Evolutionary conservation across 305 asterid species (phyloP).

Genomic region (Solanum chacoense): DNA sequence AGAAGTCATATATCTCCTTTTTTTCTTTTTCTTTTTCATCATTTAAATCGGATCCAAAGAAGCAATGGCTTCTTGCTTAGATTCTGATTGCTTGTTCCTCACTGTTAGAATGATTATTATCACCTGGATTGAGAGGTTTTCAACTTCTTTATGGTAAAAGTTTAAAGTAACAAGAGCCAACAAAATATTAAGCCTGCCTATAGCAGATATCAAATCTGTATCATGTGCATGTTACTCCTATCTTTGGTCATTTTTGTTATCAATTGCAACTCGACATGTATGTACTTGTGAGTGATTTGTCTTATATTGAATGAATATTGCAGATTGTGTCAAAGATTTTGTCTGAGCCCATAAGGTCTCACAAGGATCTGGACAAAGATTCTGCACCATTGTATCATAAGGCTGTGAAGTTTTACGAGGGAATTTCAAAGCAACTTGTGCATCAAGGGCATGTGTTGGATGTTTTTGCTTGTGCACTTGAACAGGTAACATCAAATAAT

Average conservation of each 20-base stretch:
- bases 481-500: constrained; percentile 49
- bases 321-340: constrained; percentile 85
- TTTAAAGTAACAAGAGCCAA: not conserved
- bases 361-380: constrained; percentile 97
- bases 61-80: not conserved
- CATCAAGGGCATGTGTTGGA: constrained; percentile 97
- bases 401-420: constrained; percentile 87
- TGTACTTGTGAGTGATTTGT: constrained; percentile 7
- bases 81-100: not conserved
- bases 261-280: not conserved
- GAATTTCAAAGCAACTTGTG: constrained; percentile 83
- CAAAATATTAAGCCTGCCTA: not conserved
- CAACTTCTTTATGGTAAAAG: not conserved
- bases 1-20: not conserved
- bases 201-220: not conserved
- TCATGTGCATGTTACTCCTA: not conserved
- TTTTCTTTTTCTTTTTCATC: not conserved
- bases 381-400: constrained; percentile 82
- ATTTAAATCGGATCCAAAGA: not conserved
- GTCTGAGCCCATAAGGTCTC: constrained; percentile 93
- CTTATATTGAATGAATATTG: constrained; percentile 7
- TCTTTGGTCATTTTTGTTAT: not conserved
- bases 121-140: not conserved
- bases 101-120: not conserved
- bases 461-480: constrained; percentile 93